A percentile compares a stretch with the other conserved stretches of the same genome.
Conservation (phyloP, 345 rosid species). For the Garcia nutans region DNA sequence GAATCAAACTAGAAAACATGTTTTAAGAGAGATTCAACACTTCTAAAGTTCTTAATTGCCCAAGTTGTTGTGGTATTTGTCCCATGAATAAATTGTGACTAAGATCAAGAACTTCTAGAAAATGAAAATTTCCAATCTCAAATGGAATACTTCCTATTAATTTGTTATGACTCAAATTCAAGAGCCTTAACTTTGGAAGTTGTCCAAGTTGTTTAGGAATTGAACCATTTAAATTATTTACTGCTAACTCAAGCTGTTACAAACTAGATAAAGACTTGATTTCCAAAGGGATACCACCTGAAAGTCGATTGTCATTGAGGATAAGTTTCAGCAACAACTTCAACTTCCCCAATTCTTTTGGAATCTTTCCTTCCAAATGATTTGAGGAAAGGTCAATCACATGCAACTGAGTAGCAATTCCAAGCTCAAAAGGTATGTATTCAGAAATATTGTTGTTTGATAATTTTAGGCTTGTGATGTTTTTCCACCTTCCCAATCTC, state of each 20-base stretch:
- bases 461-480: background rate
- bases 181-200: background rate
- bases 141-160: background rate
- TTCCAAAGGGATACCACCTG: background rate
- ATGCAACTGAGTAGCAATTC: background rate
- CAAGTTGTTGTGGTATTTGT: background rate
- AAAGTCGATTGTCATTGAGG: background rate
- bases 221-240: background rate
- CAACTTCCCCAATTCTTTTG: background rate
- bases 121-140: background rate
- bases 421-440: background rate
- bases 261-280: background rate
- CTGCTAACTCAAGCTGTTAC: background rate
- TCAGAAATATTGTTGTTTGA: background rate
- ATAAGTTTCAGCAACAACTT: background rate
- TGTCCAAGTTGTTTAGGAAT: background rate
- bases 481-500: too few species aligned
- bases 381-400: background rate
- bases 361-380: background rate
- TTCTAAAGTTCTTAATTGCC: background rate
- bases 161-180: background rate
- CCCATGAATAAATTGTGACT: background rate
- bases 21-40: conserved; percentile 1
- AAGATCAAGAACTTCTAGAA: background rate
- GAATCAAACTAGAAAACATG: background rate